Percentiles rank a stretch among this genome's conserved stretches.
phyloP scores from a whole-genome alignment of 2,329 filamentous ascomycete species.

The Aspergillus calidoustus region DNA sequence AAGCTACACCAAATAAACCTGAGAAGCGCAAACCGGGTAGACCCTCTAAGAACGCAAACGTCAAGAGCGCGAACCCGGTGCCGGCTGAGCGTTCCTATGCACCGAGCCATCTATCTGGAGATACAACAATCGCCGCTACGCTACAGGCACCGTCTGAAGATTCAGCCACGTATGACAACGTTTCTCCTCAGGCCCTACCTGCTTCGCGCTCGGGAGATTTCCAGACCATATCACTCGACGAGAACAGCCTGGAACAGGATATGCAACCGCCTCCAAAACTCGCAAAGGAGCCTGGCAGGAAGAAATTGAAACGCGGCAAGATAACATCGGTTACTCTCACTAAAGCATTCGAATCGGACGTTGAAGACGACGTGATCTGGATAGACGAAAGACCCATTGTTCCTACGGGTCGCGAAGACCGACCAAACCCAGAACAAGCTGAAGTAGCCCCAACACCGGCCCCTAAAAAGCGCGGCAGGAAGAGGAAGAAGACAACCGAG shows the following conservation, averaged over 20 bases:
- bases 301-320: constrained; percentile 51
- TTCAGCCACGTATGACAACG: neutral
- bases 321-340: constrained; percentile 41
- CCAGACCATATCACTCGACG: neutral
- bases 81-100: neutral
- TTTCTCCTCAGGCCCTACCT: neutral
- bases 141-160: neutral
- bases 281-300: constrained; percentile 44
- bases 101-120: neutral
- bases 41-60: constrained; percentile 23
- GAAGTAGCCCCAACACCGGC: constrained; percentile 19
- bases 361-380: constrained; percentile 50
- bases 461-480: constrained; percentile 50
- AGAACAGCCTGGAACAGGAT: neutral
- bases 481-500: constrained; percentile 44
- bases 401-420: constrained; percentile 16
- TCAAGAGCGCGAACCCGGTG: neutral
- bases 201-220: neutral
- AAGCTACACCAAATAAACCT: constrained; percentile 11
- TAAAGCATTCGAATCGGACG: constrained; percentile 34
- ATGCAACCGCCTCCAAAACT: neutral
- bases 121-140: neutral
- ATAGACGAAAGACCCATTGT: constrained; percentile 35
- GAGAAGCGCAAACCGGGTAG: constrained; percentile 29
- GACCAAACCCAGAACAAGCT: neutral